A percentile compares a stretch with the other conserved stretches of the same genome.
phyloP scores from a whole-genome alignment of 129 eudicot genomes.

The Lactuca sativa region DNA sequence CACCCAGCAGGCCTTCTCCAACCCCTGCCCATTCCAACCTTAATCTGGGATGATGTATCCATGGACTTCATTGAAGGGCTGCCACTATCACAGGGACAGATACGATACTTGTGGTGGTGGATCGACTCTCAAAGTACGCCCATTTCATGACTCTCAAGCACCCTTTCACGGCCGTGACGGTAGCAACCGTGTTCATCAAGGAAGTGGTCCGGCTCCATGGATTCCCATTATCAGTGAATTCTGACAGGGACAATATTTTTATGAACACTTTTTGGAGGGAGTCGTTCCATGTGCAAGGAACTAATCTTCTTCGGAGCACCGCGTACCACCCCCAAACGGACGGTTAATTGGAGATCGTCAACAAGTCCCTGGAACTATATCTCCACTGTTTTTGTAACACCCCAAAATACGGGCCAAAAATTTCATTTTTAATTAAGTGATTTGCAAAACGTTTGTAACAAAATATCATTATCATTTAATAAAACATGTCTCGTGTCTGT shows the following conservation, averaged over 20 bases:
- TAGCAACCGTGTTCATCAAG: background rate
- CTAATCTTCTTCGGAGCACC: background rate
- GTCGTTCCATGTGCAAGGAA: background rate
- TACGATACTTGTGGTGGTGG: background rate
- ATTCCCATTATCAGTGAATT: background rate
- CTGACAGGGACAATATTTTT: background rate
- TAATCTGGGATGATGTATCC: background rate
- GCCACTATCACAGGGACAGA: background rate
- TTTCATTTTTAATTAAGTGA: no score
- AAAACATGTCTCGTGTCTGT: no score
- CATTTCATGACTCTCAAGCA: background rate
- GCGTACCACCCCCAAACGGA: background rate
- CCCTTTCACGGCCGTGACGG: background rate
- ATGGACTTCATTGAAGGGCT: background rate
- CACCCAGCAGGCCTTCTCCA: background rate
- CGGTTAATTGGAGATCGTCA: background rate
- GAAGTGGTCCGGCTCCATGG: constrained; percentile 9
- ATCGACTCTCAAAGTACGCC: background rate
- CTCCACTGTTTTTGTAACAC: no score
- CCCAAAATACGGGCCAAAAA: no score
- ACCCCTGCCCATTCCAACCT: background rate
- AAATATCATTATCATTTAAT: no score
- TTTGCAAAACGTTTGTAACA: no score
- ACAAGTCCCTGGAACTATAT: background rate
- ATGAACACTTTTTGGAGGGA: constrained; percentile 1